Conservation (phyloP, 352 stramenopile species). For the Phytophthora multivora region DNA sequence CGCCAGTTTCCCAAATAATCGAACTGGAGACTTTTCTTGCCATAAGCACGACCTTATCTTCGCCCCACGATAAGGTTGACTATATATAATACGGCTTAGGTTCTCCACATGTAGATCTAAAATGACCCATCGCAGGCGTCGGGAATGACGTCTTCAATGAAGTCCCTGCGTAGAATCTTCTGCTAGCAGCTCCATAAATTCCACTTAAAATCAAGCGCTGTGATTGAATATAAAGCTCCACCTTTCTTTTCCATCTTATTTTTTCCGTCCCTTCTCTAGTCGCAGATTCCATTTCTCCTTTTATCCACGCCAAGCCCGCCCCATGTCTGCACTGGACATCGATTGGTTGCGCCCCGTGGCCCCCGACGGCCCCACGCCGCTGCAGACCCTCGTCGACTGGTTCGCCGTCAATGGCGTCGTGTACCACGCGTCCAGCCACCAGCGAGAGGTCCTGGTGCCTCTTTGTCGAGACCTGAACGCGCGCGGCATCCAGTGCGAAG, state of each 20-base stretch:
- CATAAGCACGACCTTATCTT: too few relatives aligned
- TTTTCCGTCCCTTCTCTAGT: slow-evolving; percentile 11
- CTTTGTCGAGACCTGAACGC: slow-evolving; percentile 29
- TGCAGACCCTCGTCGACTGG: slow-evolving; percentile 31
- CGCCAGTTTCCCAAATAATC: too few relatives aligned
- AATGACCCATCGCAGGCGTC: too few relatives aligned
- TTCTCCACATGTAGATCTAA: too few relatives aligned
- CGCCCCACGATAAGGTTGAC: too few relatives aligned
- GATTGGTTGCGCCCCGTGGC: slow-evolving; percentile 19
- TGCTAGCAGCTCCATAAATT: too few relatives aligned
- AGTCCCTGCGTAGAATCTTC: too few relatives aligned
- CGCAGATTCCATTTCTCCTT: slow-evolving; percentile 3
- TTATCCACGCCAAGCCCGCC: slow-evolving; percentile 2
- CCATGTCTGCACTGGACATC: slow-evolving; percentile 23
- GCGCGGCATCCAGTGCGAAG: slow-evolving; percentile 22
- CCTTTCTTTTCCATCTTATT: slow-evolving; percentile 3
- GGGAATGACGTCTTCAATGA: too few relatives aligned
- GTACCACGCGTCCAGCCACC: slow-evolving; percentile 31
- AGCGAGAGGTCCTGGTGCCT: slow-evolving; percentile 20
- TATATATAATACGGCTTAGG: too few relatives aligned
- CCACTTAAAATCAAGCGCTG: too few relatives aligned
- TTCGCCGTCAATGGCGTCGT: slow-evolving; percentile 28
- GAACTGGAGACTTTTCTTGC: too few relatives aligned
- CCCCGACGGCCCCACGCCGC: slow-evolving; percentile 17
- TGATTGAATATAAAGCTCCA: too few relatives aligned